Evolutionary conservation across 306 rosid species (phyloP).

Genomic region (Vigna mungo): DNA sequence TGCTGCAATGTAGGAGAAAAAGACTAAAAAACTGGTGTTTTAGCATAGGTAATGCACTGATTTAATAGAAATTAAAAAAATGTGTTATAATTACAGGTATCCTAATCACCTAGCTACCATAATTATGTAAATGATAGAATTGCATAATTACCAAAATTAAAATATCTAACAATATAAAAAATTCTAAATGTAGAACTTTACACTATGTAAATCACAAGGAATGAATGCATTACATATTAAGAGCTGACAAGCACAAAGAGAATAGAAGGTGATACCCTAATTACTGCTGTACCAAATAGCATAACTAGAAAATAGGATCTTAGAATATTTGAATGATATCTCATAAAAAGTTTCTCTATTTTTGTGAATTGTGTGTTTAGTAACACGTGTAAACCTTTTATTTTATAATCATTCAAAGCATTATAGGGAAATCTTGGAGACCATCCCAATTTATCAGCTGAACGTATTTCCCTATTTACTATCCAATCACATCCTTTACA

Average conservation of each 20-base stretch:
- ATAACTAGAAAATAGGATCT: not conserved
- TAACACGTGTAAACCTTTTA: too few species aligned
- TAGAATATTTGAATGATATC: not conserved
- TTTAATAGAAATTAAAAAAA: not conserved
- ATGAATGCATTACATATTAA: not conserved
- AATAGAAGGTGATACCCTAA: not conserved
- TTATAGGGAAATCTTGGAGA: too few species aligned
- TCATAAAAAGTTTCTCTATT: not conserved
- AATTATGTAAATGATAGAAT: not conserved
- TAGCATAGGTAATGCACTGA: not conserved
- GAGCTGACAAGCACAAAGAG: not conserved
- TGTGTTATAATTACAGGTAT: not conserved
- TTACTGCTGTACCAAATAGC: not conserved
- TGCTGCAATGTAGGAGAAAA: not conserved
- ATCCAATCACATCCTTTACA: too few species aligned
- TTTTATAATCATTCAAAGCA: too few species aligned
- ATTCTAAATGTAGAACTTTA: not conserved
- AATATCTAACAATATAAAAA: not conserved
- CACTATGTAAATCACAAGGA: conserved; percentile 1
- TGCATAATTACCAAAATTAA: not conserved
- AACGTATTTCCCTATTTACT: too few species aligned
- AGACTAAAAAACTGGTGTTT: not conserved
- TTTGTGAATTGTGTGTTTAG: too few species aligned
- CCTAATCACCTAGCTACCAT: not conserved
- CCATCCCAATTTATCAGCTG: too few species aligned